phyloP scores from a whole-genome alignment of 1,284 basidiomycete genomes.

The Coniferiporia sulphurascens region DNA sequence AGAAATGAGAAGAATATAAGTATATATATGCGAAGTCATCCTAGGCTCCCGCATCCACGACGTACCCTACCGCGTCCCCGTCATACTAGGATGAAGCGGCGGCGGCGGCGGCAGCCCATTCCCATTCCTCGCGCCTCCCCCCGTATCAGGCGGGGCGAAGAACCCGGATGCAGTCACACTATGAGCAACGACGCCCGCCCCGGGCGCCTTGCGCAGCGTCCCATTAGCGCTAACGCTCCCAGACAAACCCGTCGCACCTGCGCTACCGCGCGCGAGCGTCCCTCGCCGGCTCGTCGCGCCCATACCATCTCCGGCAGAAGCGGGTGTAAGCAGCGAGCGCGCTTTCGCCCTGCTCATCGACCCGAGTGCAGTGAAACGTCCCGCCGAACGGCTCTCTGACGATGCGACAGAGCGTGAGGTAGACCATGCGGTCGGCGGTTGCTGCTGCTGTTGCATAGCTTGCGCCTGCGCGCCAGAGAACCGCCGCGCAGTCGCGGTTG shows the following conservation, averaged over 20 bases:
- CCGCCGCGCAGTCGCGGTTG: conserved; percentile 7
- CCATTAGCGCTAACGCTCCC: conserved; percentile 51
- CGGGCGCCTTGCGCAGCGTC: conserved; percentile 56
- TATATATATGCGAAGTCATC: background rate
- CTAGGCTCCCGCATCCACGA: no score
- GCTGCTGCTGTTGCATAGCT: conserved; percentile 20
- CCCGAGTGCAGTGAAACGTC: conserved; percentile 14
- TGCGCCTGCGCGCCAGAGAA: conserved; percentile 15
- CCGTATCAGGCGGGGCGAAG: conserved; percentile 48
- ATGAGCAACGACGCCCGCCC: conserved; percentile 64
- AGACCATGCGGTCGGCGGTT: conserved; percentile 35
- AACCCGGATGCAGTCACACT: conserved; percentile 71
- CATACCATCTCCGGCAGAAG: background rate
- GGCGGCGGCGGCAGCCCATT: conserved; percentile 34
- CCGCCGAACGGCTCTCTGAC: conserved; percentile 20
- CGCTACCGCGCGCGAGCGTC: conserved; percentile 30
- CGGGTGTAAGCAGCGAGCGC: conserved; percentile 13
- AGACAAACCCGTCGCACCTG: conserved; percentile 25
- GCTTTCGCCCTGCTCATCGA: conserved; percentile 44
- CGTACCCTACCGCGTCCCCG: background rate
- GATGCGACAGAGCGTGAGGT: conserved; percentile 17
- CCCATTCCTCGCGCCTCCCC: conserved; percentile 2
- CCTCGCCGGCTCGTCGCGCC: background rate
- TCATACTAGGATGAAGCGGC: conserved; percentile 16
- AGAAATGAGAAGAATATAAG: background rate